Evolutionary conservation across 306 rosid genomes (phyloP), one percentile per base, ranked within the genome.

Genomic region (Cotoneaster glaucophyllus): DNA sequence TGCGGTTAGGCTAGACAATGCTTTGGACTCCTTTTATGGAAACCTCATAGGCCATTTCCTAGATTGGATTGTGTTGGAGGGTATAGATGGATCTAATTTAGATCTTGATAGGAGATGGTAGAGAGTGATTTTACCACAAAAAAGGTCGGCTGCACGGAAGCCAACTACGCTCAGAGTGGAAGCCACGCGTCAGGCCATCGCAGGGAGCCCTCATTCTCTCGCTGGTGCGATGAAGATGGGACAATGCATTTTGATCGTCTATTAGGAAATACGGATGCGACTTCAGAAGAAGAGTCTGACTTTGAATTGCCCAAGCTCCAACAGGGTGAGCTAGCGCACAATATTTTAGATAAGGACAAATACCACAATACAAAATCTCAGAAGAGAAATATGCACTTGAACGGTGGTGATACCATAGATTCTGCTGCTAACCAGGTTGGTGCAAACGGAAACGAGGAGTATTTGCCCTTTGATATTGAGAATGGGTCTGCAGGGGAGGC

Each of bases 181-280:
- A 81, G 71, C 73, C 78, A 75, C 74, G 85, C 80, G 67, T 79
- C 79, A 8, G 85, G 85, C 73, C 61, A 83, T 77, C 77, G 81
- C 64, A 84, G 93, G 80, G 93, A 85, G 61, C 94, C 81, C 75
- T 93, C 96, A 17, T 91, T 91, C 82, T 90, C 91, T 5, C 43
- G 90, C 65, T 89, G 96, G 97, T 89, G 80, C 59, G 91, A 84
- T 75, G 89, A 91, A 71, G 84, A 82, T 70, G 89, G 80, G 78
- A 82, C 59, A 44, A 70, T 83, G 67, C 80, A 72, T 71, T 81
- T 78, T 34, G 90, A 90, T 73, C 69, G 11, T 73, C 71, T 70
- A 65, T 74, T 84, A 53, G 77, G 80, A 73, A 70, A 86, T 78
- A 70, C 64, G 4, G 84, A 87, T 78, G 85, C 73, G 65, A 58